Percentiles rank a stretch among this genome's conserved stretches.
Evolutionary conservation across 2,329 filamentous ascomycete genomes (phyloP).

Genomic region (Ophiocordyceps camponoti-floridani): DNA sequence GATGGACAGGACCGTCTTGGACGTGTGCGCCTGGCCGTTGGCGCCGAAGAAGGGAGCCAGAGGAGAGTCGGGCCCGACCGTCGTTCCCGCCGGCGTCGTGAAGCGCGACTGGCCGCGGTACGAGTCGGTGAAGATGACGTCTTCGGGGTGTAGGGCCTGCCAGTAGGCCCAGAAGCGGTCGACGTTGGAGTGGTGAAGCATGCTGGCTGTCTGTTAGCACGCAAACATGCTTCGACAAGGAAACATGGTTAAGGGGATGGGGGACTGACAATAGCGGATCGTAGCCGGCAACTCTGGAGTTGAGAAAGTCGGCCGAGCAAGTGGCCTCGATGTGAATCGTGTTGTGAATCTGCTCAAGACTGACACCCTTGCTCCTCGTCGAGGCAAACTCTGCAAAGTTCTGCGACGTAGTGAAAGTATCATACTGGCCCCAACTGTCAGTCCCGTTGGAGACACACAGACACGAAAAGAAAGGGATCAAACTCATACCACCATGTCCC

Average conservation of each 20-base stretch:
- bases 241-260: background rate
- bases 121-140: constrained; percentile 15
- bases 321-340: constrained; percentile 20
- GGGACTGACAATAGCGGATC: constrained; percentile 24
- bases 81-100: constrained; percentile 19
- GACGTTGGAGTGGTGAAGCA: constrained; percentile 38
- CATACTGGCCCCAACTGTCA: constrained; percentile 13
- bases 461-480: too few species aligned
- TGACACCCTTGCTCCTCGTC: constrained; percentile 15
- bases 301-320: constrained; percentile 22
- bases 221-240: too few species aligned
- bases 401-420: constrained; percentile 17
- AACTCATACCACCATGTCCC: constrained; percentile 19
- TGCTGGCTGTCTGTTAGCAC: constrained; percentile 8
- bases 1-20: constrained; percentile 20
- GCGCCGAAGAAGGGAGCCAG: constrained; percentile 30
- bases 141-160: constrained; percentile 22
- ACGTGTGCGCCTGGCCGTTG: constrained; percentile 9
- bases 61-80: constrained; percentile 22
- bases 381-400: constrained; percentile 17
- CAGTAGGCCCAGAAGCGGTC: constrained; percentile 44
- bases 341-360: constrained; percentile 25
- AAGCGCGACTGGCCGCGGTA: constrained; percentile 19
- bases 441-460: background rate
- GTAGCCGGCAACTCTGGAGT: constrained; percentile 20